Evolutionary conservation across 2,329 filamentous ascomycete genomes (phyloP).

Genomic region (Diaporthe sp.): DNA sequence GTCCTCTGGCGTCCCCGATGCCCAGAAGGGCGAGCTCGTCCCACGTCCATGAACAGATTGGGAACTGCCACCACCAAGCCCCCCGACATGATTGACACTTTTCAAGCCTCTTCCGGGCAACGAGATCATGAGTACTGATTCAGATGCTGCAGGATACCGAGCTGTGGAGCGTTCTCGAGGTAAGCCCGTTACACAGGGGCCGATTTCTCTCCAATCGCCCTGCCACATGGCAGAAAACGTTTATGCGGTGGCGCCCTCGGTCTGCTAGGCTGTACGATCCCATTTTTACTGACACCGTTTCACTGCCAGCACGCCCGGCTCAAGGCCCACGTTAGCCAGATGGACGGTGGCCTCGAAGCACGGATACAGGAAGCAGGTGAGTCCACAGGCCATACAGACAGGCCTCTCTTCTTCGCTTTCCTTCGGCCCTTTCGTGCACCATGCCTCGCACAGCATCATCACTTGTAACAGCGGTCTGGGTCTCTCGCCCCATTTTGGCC

Average conservation of each 20-base stretch:
- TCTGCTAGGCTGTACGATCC: constrained; percentile 54
- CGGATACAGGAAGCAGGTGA: constrained; percentile 93
- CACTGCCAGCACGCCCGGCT: constrained; percentile 82
- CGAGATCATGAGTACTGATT: constrained; percentile 38
- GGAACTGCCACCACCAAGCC: constrained; percentile 20
- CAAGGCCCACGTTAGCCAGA: constrained; percentile 87
- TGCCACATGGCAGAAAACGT: constrained; percentile 40
- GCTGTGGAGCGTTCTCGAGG: constrained; percentile 90
- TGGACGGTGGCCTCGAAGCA: constrained; percentile 92
- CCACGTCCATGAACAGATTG: constrained; percentile 10
- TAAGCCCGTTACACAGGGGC: constrained; percentile 62
- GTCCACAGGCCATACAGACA: constrained; percentile 52
- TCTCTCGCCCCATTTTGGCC: constrained; percentile 29
- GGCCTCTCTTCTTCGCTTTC: constrained; percentile 45
- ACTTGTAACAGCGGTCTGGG: constrained; percentile 24
- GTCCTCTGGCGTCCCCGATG: background rate
- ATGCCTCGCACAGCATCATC: constrained; percentile 36
- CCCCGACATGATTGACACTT: constrained; percentile 25
- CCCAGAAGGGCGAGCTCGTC: constrained; percentile 20
- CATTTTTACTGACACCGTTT: constrained; percentile 40
- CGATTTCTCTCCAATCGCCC: constrained; percentile 40
- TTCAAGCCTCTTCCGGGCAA: constrained; percentile 27
- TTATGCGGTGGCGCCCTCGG: constrained; percentile 42
- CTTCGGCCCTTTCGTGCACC: constrained; percentile 44
- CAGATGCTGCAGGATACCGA: constrained; percentile 77